Evolutionary conservation across 805 yeast species (phyloP).

Genomic region (Candida ascalaphidarum): DNA sequence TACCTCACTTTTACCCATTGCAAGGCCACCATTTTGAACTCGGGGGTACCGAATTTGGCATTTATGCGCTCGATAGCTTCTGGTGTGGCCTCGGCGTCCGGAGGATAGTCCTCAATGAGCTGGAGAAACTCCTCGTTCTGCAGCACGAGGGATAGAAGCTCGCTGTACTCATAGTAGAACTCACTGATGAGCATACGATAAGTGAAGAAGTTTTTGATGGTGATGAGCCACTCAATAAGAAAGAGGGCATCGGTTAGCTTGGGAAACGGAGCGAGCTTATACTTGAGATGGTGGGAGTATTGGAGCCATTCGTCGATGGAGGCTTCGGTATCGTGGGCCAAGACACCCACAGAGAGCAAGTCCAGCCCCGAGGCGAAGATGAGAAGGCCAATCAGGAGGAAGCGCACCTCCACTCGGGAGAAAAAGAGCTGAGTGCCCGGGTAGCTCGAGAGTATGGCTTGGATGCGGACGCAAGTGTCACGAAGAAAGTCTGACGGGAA

Average conservation of each 20-base stretch:
- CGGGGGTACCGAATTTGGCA: conserved; percentile 4
- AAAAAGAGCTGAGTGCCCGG: too few species aligned
- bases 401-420: too few species aligned
- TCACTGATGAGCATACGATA: conserved; percentile 11
- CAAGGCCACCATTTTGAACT: conserved; percentile 10
- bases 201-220: conserved; percentile 11
- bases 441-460: too few species aligned
- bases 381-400: too few species aligned
- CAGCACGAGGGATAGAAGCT: conserved; percentile 11
- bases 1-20: conserved; percentile 20
- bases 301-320: conserved; percentile 6
- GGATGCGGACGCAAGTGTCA: too few species aligned
- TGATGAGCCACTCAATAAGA: conserved; percentile 18
- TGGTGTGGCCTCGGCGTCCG: too few species aligned
- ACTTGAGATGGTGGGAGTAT: conserved; percentile 9
- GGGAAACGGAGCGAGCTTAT: conserved; percentile 9
- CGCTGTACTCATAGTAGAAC: conserved; percentile 19
- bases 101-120: conserved; percentile 8
- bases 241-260: conserved; percentile 14
- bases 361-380: too few species aligned
- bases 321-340: too few species aligned
- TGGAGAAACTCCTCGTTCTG: conserved; percentile 10
- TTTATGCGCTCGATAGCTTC: too few species aligned
- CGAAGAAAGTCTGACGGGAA: too few species aligned
- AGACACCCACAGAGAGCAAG: too few species aligned